Evolutionary conservation across 208 protist genomes (phyloP).

Genomic region (Leishmania tropica): DNA sequence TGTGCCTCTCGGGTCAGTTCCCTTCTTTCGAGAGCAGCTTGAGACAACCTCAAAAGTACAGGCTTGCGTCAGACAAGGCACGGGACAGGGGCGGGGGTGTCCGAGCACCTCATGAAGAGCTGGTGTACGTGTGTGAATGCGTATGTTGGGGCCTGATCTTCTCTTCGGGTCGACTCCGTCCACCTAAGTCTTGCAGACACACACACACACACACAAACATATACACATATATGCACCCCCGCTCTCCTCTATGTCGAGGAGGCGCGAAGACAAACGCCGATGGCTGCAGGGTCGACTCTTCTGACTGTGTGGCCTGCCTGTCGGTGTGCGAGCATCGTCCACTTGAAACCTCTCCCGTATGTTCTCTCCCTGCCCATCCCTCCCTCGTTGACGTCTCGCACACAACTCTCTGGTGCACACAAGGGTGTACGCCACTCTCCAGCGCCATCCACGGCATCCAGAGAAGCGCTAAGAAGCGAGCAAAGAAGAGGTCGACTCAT

Average conservation of each 20-base stretch:
- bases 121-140: not conserved
- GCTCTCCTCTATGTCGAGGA: not conserved
- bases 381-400: not conserved
- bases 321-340: not conserved
- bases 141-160: not conserved
- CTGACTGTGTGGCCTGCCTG: not conserved
- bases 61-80: not conserved
- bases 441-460: not conserved
- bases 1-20: not conserved
- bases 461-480: not conserved
- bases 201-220: not conserved
- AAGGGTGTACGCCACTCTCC: not conserved
- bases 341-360: not conserved
- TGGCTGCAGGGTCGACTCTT: not conserved
- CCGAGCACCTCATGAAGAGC: too few species aligned
- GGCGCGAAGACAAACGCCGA: not conserved
- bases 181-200: conserved; percentile 9
- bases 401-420: not conserved
- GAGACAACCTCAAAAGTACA: not conserved
- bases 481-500: conserved; percentile 6
- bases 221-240: conserved; percentile 3
- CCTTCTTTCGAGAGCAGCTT: not conserved
- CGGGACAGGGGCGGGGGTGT: not conserved
- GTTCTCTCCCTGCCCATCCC: not conserved
- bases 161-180: not conserved